Base-by-base conservation (phyloP, 1,284 basidiomycete species). In the Kwoniella shivajii region DNA sequence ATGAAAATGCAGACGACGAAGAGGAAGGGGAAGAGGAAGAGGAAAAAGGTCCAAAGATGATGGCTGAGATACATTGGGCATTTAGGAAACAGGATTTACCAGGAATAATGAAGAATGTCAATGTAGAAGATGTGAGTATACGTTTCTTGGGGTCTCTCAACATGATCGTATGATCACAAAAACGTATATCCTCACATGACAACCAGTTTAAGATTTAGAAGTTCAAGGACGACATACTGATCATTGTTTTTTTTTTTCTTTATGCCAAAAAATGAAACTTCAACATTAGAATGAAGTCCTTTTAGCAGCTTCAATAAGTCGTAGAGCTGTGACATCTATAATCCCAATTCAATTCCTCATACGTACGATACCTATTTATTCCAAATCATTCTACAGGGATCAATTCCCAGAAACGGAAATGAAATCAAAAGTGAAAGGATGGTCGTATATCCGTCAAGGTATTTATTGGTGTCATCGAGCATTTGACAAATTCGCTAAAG, bases 281-380 rank as follows among this genome's bases (percentile, higher is more conserved):
- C 62, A n/a, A n/a, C n/a, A n/a, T n/a, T n/a, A 76, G 74, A 76
- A 76, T 56, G 74, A 76, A 53, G 72, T 76, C 11, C 57, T 76
- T 6, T 64, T 76, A 9, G 74, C 74, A 6, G 65, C 71, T 3
- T 74, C 73, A 2, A 26, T 34, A 9, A 61, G 67, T 3, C 67
- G 50, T 5, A 60, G 68, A 24, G 63, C 69, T 10, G 64, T 69
- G 0, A 68, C 71, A 14, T 70, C 72, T 24, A 58, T 59, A 10
- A 42, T 76, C 3, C 74, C 74, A 4, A 34, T 76, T 2, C 20
- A 46, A 2, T 60, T 73, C 0, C 59, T 76, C 5, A 11, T 61
- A 34, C 55, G 59, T 31, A 75, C 72, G 2, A 60, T 75, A 16
- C 71, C 72, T 3, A 72, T 76, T 38, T 73, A 74, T 63, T 72